Evolutionary conservation across 306 rosid species (phyloP), one percentile per base, ranked within the genome.

Genomic region (Sindora glabra): DNA sequence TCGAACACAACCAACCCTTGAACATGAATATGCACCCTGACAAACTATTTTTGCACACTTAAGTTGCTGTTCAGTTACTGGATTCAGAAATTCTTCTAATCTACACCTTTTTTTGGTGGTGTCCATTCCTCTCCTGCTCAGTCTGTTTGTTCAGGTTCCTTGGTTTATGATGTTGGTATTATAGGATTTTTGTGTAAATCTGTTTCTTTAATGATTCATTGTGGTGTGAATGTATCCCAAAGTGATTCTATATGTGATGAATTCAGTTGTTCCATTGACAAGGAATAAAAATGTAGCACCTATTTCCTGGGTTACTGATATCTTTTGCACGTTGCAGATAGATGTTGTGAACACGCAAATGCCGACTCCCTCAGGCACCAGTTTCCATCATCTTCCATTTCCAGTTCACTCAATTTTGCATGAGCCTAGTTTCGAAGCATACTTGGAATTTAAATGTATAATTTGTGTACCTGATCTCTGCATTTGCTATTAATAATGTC

Each of bases 21-120:
- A 94, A 79, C 88, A 80, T 21, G 99, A 86, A 77, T 84, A 89
- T 46, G 99, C 84, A 32, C 94, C 94, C 21, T 94, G 78, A 84
- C 60, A 38, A 59, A 14, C 16, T 48, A 49, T 64, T 68, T 79
- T 70, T 74, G 79, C 77, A 74, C 81, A 81, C 71, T 58, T 70
- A 65, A 46, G 36, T 53, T 58, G 45, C 70, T 24, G 77, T 78
- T 64, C 73, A 53, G 51, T 72, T 67, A 69, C 72, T 65, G 76
- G 59, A 55, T 56, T 71, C 85, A 80, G 68, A 65, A 73, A 68
- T 76, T 74, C 74, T 42, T 81, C 82, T 16, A 65, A 36, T 59
- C 77, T n/a, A 64, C 84, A 65, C 78, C 69, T 48, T 23, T 77
- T 74, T 79, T 65, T 33, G 69, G 74, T 69, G 66, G 60, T 46